Percentiles rank a stretch among this genome's conserved stretches.
phyloP scores from a whole-genome alignment of 192 early-diverging fungal species.

The Phycomyces nitens region DNA sequence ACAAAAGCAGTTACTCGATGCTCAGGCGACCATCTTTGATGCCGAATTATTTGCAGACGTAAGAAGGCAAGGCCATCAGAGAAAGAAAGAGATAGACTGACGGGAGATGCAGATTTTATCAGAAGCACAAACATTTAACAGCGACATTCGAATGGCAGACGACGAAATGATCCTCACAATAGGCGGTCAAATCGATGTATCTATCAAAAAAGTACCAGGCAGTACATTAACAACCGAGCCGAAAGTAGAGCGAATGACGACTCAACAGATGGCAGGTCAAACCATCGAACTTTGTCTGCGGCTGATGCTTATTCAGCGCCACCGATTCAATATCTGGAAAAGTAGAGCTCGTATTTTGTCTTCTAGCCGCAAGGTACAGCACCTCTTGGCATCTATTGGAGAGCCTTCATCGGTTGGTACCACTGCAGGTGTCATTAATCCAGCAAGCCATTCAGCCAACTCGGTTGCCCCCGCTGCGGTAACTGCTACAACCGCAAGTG shows the following conservation, averaged over 20 bases:
- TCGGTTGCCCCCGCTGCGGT: background rate
- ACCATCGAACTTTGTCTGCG: slow-evolving; percentile 27
- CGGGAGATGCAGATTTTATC: slow-evolving; percentile 19
- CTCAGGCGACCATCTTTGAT: slow-evolving; percentile 45
- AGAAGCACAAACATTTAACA: slow-evolving; percentile 27
- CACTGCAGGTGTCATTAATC: background rate
- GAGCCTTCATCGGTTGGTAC: background rate
- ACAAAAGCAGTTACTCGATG: slow-evolving; percentile 38
- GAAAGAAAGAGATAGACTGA: background rate
- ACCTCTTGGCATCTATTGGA: slow-evolving; percentile 10
- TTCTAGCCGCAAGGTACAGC: slow-evolving; percentile 19
- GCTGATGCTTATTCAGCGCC: slow-evolving; percentile 27
- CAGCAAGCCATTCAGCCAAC: background rate
- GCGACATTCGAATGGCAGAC: slow-evolving; percentile 24
- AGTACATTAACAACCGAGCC: background rate
- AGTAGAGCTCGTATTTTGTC: slow-evolving; percentile 18
- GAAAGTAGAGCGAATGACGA: background rate
- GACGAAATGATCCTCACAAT: slow-evolving; percentile 27
- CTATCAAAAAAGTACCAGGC: slow-evolving; percentile 13
- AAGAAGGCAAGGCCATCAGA: background rate
- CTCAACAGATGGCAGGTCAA: slow-evolving; percentile 10
- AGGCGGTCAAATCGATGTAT: slow-evolving; percentile 31
- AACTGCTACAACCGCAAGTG: background rate
- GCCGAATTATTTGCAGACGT: slow-evolving; percentile 45
- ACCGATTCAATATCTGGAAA: slow-evolving; percentile 31